Base-by-base conservation (phyloP, 2,329 filamentous ascomycete genomes). In the Fusarium nodosum region DNA sequence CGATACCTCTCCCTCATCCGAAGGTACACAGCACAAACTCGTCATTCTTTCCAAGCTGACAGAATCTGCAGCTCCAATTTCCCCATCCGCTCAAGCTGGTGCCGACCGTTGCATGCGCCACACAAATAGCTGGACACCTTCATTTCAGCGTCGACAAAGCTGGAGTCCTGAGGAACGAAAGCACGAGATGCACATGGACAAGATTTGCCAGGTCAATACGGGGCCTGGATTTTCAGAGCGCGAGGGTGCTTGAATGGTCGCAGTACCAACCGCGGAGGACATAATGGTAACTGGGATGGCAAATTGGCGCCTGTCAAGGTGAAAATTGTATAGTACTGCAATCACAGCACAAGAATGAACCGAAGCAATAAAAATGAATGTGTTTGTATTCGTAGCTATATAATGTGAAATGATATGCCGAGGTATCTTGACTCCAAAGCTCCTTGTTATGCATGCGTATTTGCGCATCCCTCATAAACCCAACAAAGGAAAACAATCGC, bases 141-240 rank as follows among this genome's bases (percentile, higher is more conserved):
- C 68, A 2, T 31, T 71, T 33, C 56, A 81, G 68, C 80, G 82
- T 12, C 82, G 84, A 47, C 83, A 84, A 74, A 86, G 85, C 77
- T 88, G 83, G 80, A 83, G 79, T 72, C 79, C 80, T 36, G 83
- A 89, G 76, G 86, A 87, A 74, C 81, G 82, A 75, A 87, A 86
- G 76, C 85, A 82, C 66, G 78, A 78, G 56, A 72, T 85, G 77
- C 84, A 86, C 71, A 84, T 86, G 83, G 77, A 76, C 47, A 77
- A 74, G 57, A 78, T 84, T 31, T 76, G 73, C 4, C 74, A 72
- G 34, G 77, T 79, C 59, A 72, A 77, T 72, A 75, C 77, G 2
- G 78, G 78, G 3, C 78, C 79, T 10, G 83, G 83, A 0, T 85
- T 85, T 59, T 81, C 77, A 33, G 83, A 85, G 79, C 70, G 76